A percentile compares a stretch with the other conserved stretches of the same genome.
Evolutionary conservation across 495 filamentous ascomycete species (phyloP).

Genomic region (Neurospora intermedia): DNA sequence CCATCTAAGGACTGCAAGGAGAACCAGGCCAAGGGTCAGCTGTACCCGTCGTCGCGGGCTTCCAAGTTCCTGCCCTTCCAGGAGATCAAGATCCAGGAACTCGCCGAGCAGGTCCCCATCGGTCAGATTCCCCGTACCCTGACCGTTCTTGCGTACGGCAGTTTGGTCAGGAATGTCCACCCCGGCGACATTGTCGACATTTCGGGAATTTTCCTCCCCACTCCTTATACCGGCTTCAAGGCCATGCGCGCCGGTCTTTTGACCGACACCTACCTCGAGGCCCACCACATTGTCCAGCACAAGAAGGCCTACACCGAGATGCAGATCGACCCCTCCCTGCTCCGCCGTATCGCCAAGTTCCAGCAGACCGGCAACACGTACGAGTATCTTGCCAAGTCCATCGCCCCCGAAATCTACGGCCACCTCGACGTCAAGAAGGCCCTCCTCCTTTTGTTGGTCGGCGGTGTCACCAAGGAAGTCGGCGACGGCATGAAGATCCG

Average conservation of each 20-base stretch:
- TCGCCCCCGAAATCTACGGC: slow-evolving; percentile 94
- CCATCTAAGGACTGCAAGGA: slow-evolving; percentile 76
- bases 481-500: slow-evolving; percentile 97
- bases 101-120: slow-evolving; percentile 95
- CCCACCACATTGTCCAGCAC: slow-evolving; percentile 85
- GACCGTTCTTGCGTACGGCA: slow-evolving; percentile 83
- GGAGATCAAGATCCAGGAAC: slow-evolving; percentile 96
- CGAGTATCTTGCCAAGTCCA: slow-evolving; percentile 86
- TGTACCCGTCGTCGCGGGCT: slow-evolving; percentile 85
- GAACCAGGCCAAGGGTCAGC: slow-evolving; percentile 86
- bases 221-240: slow-evolving; percentile 94
- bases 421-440: slow-evolving; percentile 98
- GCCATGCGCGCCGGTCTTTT: slow-evolving; percentile 89
- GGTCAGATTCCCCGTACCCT: slow-evolving; percentile 90
- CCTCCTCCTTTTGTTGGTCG: slow-evolving; percentile 83
- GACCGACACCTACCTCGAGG: slow-evolving; percentile 95
- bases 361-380: slow-evolving; percentile 80
- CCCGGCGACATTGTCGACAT: slow-evolving; percentile 92
- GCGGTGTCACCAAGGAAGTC: slow-evolving; percentile 94
- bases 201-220: slow-evolving; percentile 90
- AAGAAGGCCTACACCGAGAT: slow-evolving; percentile 94
- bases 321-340: slow-evolving; percentile 58
- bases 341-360: slow-evolving; percentile 72
- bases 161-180: slow-evolving; percentile 71
- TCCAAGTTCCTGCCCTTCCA: slow-evolving; percentile 98